These are phyloP conservation scores for Plasmodium malariae DNA, from an alignment of 169 alveolate species.

Conservation along the genomic window DNA sequence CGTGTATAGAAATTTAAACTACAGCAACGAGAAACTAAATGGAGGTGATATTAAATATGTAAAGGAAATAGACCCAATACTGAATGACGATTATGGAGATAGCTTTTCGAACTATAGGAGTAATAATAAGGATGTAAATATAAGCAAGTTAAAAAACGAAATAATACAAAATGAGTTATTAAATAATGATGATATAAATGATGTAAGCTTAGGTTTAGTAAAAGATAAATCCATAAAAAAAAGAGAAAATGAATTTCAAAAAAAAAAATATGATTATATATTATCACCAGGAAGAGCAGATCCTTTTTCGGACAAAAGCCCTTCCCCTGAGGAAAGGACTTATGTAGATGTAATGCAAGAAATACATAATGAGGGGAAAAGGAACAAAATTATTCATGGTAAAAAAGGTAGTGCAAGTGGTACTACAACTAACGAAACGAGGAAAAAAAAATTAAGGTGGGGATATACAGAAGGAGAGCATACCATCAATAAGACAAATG, in stretches of 20 bases:
- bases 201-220: slow-evolving; percentile 21
- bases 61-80: slow-evolving; percentile 36
- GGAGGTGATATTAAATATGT: slow-evolving; percentile 11
- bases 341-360: slow-evolving; percentile 78
- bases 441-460: slow-evolving; percentile 58
- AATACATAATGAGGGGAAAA: slow-evolving; percentile 31
- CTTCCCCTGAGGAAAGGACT: slow-evolving; percentile 83
- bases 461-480: too few relatives aligned
- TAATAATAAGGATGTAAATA: slow-evolving; percentile 10
- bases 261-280: slow-evolving; percentile 78
- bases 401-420: slow-evolving; percentile 16
- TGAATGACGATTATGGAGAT: slow-evolving; percentile 10
- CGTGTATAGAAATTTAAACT: background rate
- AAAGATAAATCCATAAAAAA: slow-evolving; percentile 79
- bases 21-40: background rate
- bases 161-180: slow-evolving; percentile 20
- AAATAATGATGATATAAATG: slow-evolving; percentile 26
- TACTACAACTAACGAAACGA: slow-evolving; percentile 73
- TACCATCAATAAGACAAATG: too few relatives aligned
- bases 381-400: background rate
- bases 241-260: slow-evolving; percentile 81
- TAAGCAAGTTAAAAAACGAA: slow-evolving; percentile 18
- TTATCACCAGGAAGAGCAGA: slow-evolving; percentile 91
- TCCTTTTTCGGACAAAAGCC: slow-evolving; percentile 85
- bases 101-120: background rate